Percentiles rank a stretch among this genome's conserved stretches.
phyloP scores from a whole-genome alignment of 495 filamentous ascomycete genomes.

The Cudoniella acicularis region DNA sequence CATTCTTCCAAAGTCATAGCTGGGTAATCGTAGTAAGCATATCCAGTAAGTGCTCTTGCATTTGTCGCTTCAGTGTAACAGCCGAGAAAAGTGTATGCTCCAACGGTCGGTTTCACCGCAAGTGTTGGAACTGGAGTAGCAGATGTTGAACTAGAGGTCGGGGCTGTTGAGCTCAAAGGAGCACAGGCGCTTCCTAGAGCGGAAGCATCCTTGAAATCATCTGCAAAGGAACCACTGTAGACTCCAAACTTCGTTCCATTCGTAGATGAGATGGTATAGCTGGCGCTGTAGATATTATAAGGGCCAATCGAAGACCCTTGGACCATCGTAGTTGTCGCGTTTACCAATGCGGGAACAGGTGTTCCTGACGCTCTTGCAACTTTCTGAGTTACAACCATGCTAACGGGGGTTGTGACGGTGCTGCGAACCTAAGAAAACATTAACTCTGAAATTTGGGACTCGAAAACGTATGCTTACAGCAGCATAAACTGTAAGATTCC shows the following conservation, averaged over 20 bases:
- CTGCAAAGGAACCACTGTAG: conserved; percentile 15
- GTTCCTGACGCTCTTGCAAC: conserved; percentile 36
- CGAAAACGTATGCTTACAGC: conserved; percentile 26
- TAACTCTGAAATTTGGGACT: background rate
- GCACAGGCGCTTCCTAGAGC: conserved; percentile 11
- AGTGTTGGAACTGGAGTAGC: conserved; percentile 18
- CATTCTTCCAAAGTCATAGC: conserved; percentile 49
- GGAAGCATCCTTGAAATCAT: conserved; percentile 22
- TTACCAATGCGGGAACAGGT: conserved; percentile 43
- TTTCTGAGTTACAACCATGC: conserved; percentile 45
- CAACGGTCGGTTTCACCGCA: conserved; percentile 25
- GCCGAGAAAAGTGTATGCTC: conserved; percentile 39
- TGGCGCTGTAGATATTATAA: conserved; percentile 51
- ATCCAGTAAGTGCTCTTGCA: conserved; percentile 25
- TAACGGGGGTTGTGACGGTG: conserved; percentile 39
- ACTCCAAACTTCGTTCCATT: conserved; percentile 21
- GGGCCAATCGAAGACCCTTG: conserved; percentile 45
- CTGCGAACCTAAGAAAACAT: conserved; percentile 43
- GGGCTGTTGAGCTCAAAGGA: background rate
- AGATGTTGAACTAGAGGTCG: conserved; percentile 18
- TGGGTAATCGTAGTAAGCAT: conserved; percentile 35
- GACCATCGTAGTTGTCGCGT: conserved; percentile 40
- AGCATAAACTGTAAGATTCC: conserved; percentile 32
- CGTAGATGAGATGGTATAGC: conserved; percentile 31
- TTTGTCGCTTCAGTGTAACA: conserved; percentile 44